Percentiles rank a stretch among this genome's conserved stretches.
Evolutionary conservation across 2,329 filamentous ascomycete genomes (phyloP).

Genomic region (Pseudonectria buxi): DNA sequence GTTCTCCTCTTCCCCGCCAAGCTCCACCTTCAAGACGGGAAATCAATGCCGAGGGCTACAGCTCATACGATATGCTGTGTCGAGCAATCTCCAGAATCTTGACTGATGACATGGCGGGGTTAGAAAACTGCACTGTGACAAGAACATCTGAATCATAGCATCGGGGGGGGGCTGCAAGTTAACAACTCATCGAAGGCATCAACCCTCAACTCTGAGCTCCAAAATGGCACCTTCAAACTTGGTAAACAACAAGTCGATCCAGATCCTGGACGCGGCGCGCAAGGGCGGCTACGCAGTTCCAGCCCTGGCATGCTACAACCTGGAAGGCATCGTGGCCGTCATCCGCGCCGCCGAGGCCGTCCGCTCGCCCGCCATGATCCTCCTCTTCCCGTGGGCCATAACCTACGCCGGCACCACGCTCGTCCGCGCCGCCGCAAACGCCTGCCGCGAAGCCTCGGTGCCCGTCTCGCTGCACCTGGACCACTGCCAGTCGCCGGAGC

Average conservation of each 20-base stretch:
- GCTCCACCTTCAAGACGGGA: too few relatives aligned
- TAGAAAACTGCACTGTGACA: too few relatives aligned
- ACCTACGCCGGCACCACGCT: constrained; percentile 52
- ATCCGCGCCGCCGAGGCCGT: constrained; percentile 62
- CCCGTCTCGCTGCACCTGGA: constrained; percentile 59
- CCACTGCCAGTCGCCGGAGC: constrained; percentile 54
- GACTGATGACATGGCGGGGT: too few relatives aligned
- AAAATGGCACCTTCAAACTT: too few relatives aligned
- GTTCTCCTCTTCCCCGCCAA: too few relatives aligned
- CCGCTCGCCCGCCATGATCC: constrained; percentile 58
- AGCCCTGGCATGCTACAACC: constrained; percentile 55
- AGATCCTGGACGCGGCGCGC: constrained; percentile 12
- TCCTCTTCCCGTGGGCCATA: constrained; percentile 67
- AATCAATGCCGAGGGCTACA: too few relatives aligned
- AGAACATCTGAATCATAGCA: too few relatives aligned
- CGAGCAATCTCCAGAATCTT: too few relatives aligned
- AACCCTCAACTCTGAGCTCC: too few relatives aligned
- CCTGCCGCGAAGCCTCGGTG: constrained; percentile 46
- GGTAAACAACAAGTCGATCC: background rate
- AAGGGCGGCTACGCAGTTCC: constrained; percentile 42
- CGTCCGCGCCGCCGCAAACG: constrained; percentile 47
- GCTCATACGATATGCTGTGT: too few relatives aligned
- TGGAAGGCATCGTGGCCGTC: constrained; percentile 62
- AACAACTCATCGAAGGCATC: too few relatives aligned
- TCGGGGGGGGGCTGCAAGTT: too few relatives aligned